Evolutionary conservation across 169 alveolate genomes (phyloP).

Genomic region (Plasmodium gonderi): DNA sequence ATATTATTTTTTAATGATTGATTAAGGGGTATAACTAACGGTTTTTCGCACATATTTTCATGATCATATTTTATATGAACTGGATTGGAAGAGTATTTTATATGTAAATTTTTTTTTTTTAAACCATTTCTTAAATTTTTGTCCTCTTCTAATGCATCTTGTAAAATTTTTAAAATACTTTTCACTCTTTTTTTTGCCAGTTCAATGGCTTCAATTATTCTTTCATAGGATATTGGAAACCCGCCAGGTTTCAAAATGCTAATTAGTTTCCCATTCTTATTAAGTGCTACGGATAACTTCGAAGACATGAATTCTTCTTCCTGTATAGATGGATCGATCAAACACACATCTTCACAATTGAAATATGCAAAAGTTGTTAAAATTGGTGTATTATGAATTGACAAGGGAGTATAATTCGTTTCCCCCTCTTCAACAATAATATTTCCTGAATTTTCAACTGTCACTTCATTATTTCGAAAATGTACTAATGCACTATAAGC

Average conservation of each 20-base stretch:
- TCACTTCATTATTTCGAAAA: conserved; percentile 35
- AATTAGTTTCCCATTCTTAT: conserved; percentile 34
- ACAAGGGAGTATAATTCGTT: conserved; percentile 34
- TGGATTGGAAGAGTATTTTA: conserved; percentile 49
- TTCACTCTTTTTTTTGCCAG: conserved; percentile 53
- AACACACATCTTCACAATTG: conserved; percentile 30
- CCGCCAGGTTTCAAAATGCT: conserved; percentile 68
- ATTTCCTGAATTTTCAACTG: not conserved
- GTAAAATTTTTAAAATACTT: conserved; percentile 46
- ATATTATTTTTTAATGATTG: conserved; percentile 6
- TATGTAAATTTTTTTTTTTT: conserved; percentile 43
- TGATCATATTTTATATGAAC: conserved; percentile 45
- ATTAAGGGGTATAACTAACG: conserved; percentile 18
- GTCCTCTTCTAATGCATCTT: conserved; percentile 66
- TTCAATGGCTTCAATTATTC: conserved; percentile 39
- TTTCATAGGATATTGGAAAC: conserved; percentile 30
- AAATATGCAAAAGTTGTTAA: conserved; percentile 65
- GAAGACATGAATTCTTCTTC: conserved; percentile 73
- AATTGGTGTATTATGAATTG: conserved; percentile 47
- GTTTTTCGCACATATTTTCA: not conserved
- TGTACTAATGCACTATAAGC: conserved; percentile 61
- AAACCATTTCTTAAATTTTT: conserved; percentile 40
- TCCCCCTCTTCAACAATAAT: conserved; percentile 46
- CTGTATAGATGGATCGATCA: conserved; percentile 33
- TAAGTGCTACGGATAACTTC: conserved; percentile 44